Conservation (phyloP, 208 protist species). For the Acanthamoeba sp. region DNA sequence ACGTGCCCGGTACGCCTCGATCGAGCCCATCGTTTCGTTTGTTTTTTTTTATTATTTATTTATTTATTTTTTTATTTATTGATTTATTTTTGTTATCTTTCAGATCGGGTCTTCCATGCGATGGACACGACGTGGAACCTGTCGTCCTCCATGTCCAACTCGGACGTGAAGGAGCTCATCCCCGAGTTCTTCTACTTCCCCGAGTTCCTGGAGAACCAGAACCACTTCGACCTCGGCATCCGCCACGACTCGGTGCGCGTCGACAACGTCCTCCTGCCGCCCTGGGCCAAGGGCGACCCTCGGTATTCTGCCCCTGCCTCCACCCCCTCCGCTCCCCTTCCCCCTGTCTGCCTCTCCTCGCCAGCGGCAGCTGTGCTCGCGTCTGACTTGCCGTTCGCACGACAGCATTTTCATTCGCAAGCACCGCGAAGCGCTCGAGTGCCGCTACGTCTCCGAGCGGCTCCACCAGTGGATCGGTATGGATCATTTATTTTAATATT, state of each 20-base stretch:
- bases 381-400: no score
- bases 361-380: no score
- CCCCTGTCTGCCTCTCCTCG: no score
- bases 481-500: no score
- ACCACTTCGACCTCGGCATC: slow-evolving; percentile 85
- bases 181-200: slow-evolving; percentile 90
- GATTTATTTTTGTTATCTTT: no score
- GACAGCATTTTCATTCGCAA: slow-evolving; percentile 83
- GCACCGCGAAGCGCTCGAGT: slow-evolving; percentile 93
- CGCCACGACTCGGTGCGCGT: slow-evolving; percentile 81
- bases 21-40: no score
- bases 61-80: no score
- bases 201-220: slow-evolving; percentile 87
- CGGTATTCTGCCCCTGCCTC: background rate
- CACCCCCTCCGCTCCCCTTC: background rate
- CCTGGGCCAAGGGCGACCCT: slow-evolving; percentile 83
- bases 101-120: slow-evolving; percentile 83
- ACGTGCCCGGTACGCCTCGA: slow-evolving; percentile 93
- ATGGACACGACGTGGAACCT: slow-evolving; percentile 79
- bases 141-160: slow-evolving; percentile 81
- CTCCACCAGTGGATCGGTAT: slow-evolving; percentile 98
- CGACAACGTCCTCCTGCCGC: slow-evolving; percentile 86
- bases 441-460: slow-evolving; percentile 91
- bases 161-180: slow-evolving; percentile 87
- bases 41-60: no score